Evolutionary conservation across 2,329 filamentous ascomycete species (phyloP), one percentile per base, ranked within the genome.

Genomic region (Exophiala sp.): DNA sequence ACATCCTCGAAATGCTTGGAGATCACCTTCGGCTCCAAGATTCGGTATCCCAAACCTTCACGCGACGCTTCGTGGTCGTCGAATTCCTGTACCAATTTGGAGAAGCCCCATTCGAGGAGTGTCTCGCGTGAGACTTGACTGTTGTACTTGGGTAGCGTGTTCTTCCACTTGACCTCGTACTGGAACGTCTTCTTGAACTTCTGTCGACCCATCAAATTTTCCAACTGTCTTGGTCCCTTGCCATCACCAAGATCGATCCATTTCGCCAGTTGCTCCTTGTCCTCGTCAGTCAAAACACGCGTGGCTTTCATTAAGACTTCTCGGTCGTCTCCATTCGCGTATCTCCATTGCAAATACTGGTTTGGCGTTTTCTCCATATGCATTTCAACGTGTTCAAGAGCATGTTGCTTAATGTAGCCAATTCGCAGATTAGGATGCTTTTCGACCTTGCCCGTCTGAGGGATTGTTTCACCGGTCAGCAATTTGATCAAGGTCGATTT

Each of bases 341-440:
- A 99, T 66, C 94, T 89, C 94, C 94, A 99, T 75, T 97, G 94
- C 33, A 99, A 82, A 69, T 99, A 99, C 75, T 99, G 94, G 71
- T 96, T 97, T 38, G 94, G 94, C 0, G 94, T 99, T 83, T 99
- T 99, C 75, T 99, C 94, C 64, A 97, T 79, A 69, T 99, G 94
- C 92, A 96, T 96, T 76, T 99, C 92, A 9, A 99, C 94, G 83
- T 99, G 94, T 79, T 99, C 94, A 10, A 99, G 81, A 41, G 94
- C 94, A 73, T 99, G 94, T 78, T 99, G 94, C 78, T 97, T 97
- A 78, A 99, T 97, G 78, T 99, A 99, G 50, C 94, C 94, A 66
- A 99, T 96, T 80, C 94, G 91, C 68, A 99, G 76, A 72, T 99
- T 99, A 63, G 94, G 94, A 72, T 99, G 94, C 79, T 97, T 97